These are phyloP conservation scores for Aspergillus neoniger DNA, from an alignment of 2,329 filamentous ascomycete species.

Conservation along the genomic window DNA sequence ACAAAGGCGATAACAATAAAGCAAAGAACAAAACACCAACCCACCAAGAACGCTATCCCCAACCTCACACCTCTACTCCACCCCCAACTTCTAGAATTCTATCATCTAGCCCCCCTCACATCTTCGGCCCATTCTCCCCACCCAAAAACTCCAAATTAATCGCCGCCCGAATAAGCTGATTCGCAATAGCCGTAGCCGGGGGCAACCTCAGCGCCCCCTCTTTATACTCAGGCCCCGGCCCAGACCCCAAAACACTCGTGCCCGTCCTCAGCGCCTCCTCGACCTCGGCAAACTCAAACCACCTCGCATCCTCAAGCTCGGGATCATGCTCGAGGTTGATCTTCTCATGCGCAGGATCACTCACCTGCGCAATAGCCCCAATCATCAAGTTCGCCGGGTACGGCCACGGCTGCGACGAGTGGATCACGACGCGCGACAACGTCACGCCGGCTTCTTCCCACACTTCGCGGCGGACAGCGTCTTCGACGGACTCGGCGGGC, in stretches of 20 bases:
- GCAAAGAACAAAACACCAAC: neutral
- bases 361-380: conserved; percentile 78
- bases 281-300: conserved; percentile 82
- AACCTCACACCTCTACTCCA: neutral
- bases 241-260: conserved; percentile 67
- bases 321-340: conserved; percentile 86
- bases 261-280: conserved; percentile 70
- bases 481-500: conserved; percentile 81
- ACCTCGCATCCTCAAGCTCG: conserved; percentile 85
- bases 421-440: conserved; percentile 75
- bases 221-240: conserved; percentile 66
- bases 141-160: conserved; percentile 68
- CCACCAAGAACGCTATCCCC: neutral
- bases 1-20: neutral
- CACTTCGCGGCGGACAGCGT: conserved; percentile 78
- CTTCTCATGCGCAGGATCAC: conserved; percentile 73
- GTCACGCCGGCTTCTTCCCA: conserved; percentile 82
- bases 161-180: conserved; percentile 81
- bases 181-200: conserved; percentile 85
- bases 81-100: no score
- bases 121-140: conserved; percentile 55
- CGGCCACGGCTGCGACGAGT: conserved; percentile 85
- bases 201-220: conserved; percentile 79
- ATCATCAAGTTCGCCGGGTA: conserved; percentile 86
- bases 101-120: conserved; percentile 22